Base-by-base conservation (phyloP, 768 basidiomycete species). In the Gloeostereum incarnatum region DNA sequence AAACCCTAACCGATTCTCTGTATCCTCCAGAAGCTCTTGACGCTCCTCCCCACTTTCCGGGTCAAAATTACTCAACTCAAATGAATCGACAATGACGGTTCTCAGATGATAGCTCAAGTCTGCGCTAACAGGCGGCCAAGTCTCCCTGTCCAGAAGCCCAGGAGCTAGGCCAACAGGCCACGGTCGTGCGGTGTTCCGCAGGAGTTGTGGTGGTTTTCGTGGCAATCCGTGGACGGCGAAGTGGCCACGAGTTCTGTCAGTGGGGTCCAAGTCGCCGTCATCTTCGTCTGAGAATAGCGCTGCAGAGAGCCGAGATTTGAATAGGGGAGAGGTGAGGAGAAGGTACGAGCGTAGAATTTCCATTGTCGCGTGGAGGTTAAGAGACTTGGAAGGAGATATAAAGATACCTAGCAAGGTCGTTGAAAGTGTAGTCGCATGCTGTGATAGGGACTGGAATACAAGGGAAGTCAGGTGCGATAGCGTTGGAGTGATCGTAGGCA, bases 51-150 rank as follows among this genome's bases (percentile, higher is more conserved):
- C 50, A 39, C 59, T 56, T 25, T 57, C 48, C 25, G 49, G 22
- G 27, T 45, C 53, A 18, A 24, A 20, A 25, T 38, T 21, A 6
- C 40, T 45, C 6, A 42, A 52, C 31, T 77, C 77, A 25, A 88
- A 63, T 4, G 85, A 81, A 53, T 90, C 90, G 6, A 91, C 73
- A 47, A 94, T 81, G 6, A 93, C 90, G 0, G 85, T 83, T 37
- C 89, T 61, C 30, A 94, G 61, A 46, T 81, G 77, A 58, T 83
- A 91, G 48, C 86, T 84, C 35, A 94, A 62, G 50, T 92, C 89
- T 2, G 81, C 70, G 4, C 86, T 87, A 13, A 83, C 81, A 9
- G 91, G 91, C 0, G 91, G 91, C 91, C 91, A 94, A 4, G 68
- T 73, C 35, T 77, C 75, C 24, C 81, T 66, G 31, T 83, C 78